phyloP scores from a whole-genome alignment of 208 protist genomes.

The Leishmania gerbilli region DNA sequence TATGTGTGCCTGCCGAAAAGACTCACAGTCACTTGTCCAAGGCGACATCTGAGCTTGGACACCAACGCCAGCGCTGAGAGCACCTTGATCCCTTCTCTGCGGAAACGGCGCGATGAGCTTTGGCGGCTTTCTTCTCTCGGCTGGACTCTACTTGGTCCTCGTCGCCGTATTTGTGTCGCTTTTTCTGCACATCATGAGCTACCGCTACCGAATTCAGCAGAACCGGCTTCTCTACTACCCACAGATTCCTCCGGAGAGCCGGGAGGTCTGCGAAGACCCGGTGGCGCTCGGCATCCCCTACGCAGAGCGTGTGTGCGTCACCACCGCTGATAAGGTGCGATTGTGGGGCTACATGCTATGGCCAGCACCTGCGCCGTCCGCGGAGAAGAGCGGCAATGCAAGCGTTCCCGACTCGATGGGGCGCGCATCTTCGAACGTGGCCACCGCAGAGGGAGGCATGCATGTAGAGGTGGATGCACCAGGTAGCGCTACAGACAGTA shows the following conservation, averaged over 20 bases:
- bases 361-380: conserved; percentile 31
- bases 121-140: conserved; percentile 17
- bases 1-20: background rate
- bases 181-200: conserved; percentile 24
- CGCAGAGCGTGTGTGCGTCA: conserved; percentile 68
- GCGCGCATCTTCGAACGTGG: background rate
- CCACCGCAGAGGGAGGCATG: background rate
- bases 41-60: background rate
- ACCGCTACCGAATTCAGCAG: conserved; percentile 31
- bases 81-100: background rate
- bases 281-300: conserved; percentile 46
- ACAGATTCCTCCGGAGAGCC: conserved; percentile 56
- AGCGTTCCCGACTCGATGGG: conserved; percentile 3
- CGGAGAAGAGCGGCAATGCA: conserved; percentile 8
- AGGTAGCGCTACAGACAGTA: background rate
- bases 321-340: conserved; percentile 62
- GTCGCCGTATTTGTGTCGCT: conserved; percentile 27
- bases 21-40: background rate
- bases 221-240: conserved; percentile 77
- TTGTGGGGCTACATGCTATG: conserved; percentile 83
- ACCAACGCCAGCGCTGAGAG: background rate
- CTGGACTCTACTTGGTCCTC: conserved; percentile 20
- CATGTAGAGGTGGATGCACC: background rate
- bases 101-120: conserved; percentile 13
- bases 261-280: conserved; percentile 59